Evolutionary conservation across 2,329 filamentous ascomycete genomes (phyloP).

Genomic region (Emergomyces orientalis): DNA sequence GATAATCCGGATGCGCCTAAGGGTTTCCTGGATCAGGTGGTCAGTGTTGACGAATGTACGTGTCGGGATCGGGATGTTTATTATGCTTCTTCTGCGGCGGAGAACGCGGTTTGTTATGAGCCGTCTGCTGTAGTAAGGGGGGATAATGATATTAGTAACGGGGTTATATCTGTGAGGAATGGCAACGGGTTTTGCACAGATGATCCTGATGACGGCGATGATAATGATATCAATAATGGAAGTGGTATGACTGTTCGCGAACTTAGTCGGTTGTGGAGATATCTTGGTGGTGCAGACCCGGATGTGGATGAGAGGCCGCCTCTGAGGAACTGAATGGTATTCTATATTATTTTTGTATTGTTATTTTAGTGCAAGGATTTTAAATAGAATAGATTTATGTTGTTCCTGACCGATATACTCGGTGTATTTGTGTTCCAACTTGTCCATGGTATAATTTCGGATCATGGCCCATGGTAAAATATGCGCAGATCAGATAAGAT

Average conservation of each 20-base stretch:
- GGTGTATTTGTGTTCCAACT: background rate
- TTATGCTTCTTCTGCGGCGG: background rate
- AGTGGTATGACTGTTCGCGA: conserved; percentile 13
- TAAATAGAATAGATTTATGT: background rate
- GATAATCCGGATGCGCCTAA: background rate
- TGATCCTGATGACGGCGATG: background rate
- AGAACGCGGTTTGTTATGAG: background rate
- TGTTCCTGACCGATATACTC: background rate
- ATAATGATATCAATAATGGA: background rate
- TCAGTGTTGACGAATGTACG: conserved; percentile 2
- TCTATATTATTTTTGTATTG: background rate
- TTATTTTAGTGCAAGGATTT: no score
- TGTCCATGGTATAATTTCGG: no score
- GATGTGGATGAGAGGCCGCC: conserved; percentile 11
- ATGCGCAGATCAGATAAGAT: background rate
- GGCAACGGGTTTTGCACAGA: background rate
- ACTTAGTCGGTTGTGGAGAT: conserved; percentile 16
- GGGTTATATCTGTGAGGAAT: background rate
- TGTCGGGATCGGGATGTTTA: background rate
- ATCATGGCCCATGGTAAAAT: no score
- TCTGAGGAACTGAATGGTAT: background rate
- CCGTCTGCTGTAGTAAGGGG: background rate
- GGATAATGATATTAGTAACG: background rate
- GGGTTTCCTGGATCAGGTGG: conserved; percentile 12
- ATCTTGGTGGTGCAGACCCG: conserved; percentile 21